phyloP scores from a whole-genome alignment of 2,329 filamentous ascomycete genomes.

The Penicillium aurantiogriseum region DNA sequence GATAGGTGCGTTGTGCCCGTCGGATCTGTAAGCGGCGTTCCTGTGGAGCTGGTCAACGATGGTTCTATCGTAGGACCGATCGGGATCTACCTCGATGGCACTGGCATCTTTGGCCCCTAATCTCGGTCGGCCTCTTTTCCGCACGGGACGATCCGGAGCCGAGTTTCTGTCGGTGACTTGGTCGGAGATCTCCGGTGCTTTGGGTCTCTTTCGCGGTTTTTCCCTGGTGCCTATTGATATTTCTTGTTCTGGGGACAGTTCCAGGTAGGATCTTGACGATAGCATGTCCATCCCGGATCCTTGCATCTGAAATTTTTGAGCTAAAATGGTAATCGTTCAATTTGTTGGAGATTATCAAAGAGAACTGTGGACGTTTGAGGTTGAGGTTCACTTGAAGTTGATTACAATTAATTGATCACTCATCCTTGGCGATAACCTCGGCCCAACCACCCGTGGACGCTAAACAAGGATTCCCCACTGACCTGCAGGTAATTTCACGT shows the following conservation, averaged over 20 bases:
- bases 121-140: conserved; percentile 24
- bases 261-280: conserved; percentile 23
- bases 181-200: conserved; percentile 14
- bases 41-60: conserved; percentile 13
- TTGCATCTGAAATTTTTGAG: conserved; percentile 6
- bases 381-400: background rate
- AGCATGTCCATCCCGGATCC: conserved; percentile 9
- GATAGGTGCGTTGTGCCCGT: conserved; percentile 79
- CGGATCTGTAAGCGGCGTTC: conserved; percentile 78
- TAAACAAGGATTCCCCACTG: too few relatives aligned
- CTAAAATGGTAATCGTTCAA: too few relatives aligned
- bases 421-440: background rate
- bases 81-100: conserved; percentile 20
- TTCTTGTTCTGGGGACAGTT: conserved; percentile 4
- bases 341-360: too few relatives aligned
- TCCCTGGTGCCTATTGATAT: background rate
- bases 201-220: background rate
- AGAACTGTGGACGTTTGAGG: background rate
- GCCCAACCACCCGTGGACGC: too few relatives aligned
- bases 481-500: too few relatives aligned
- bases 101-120: conserved; percentile 22
- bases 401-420: conserved; percentile 3
- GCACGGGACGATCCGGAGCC: conserved; percentile 12
- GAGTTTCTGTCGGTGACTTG: background rate
- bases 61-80: background rate